Evolutionary conservation across 345 rosid genomes (phyloP).

Genomic region (Corymbia maculata): DNA sequence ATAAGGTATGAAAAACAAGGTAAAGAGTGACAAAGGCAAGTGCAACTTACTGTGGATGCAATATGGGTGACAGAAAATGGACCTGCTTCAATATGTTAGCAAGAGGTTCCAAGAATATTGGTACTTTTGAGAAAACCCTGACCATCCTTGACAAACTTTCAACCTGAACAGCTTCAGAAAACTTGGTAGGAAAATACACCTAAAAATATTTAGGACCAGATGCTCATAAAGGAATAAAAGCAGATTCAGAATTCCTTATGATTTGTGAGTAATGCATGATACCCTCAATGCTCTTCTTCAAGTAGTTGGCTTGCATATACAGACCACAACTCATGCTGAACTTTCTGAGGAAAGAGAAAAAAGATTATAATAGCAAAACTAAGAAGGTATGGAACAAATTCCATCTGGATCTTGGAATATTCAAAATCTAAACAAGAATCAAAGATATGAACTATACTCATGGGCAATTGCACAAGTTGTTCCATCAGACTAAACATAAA

Average conservation of each 20-base stretch:
- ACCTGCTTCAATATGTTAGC: constrained; percentile 80
- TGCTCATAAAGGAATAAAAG: background rate
- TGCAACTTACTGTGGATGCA: background rate
- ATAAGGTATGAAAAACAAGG: background rate
- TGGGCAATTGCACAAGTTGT: background rate
- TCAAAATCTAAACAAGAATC: background rate
- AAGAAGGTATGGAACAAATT: background rate
- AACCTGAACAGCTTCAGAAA: constrained; percentile 23
- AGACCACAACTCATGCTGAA: constrained; percentile 74
- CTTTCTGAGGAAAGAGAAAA: constrained; percentile 45
- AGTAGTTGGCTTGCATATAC: constrained; percentile 49
- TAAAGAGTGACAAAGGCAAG: background rate
- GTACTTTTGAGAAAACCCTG: constrained; percentile 69
- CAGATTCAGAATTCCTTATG: constrained; percentile 41
- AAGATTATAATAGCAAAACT: background rate
- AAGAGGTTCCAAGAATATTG: constrained; percentile 65
- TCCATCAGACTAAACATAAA: background rate
- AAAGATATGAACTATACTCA: background rate
- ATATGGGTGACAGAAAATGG: background rate
- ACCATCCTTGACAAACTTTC: constrained; percentile 94
- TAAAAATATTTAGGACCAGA: background rate
- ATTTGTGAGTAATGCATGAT: constrained; percentile 71
- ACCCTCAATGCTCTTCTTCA: constrained; percentile 85
- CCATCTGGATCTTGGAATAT: background rate
- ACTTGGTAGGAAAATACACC: background rate